These are phyloP conservation scores for Pleurotus tuoliensis DNA, from an alignment of 768 basidiomycete species.

Conservation along the genomic window DNA sequence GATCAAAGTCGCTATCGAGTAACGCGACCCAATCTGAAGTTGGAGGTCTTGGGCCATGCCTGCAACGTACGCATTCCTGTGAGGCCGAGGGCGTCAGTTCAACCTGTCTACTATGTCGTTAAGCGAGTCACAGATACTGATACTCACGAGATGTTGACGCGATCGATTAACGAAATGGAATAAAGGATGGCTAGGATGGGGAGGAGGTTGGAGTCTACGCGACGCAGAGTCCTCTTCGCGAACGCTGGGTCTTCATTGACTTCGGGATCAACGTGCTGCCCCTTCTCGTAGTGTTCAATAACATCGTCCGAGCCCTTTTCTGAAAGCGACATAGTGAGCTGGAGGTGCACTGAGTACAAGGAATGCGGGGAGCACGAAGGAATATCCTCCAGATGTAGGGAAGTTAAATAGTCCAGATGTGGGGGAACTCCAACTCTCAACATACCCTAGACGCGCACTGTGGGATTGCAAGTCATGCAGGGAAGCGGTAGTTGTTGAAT, in stretches of 20 bases:
- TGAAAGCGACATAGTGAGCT: neutral
- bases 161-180: slow-evolving; percentile 41
- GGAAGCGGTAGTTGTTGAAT: neutral
- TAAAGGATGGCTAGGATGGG: slow-evolving; percentile 40
- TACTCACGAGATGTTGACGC: slow-evolving; percentile 29
- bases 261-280: slow-evolving; percentile 5
- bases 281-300: neutral
- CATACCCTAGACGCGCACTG: neutral
- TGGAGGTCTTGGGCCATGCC: slow-evolving; percentile 30
- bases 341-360: neutral
- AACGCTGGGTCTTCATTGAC: slow-evolving; percentile 4
- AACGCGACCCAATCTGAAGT: slow-evolving; percentile 26
- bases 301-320: neutral
- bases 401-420: slow-evolving; percentile 9
- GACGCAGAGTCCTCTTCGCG: slow-evolving; percentile 18
- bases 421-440: slow-evolving; percentile 1
- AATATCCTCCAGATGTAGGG: neutral
- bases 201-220: slow-evolving; percentile 37
- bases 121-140: neutral
- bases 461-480: neutral
- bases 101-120: too few relatives aligned
- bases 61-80: slow-evolving; percentile 28
- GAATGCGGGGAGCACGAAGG: neutral
- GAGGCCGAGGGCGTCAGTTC: slow-evolving; percentile 1
- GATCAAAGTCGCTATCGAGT: slow-evolving; percentile 37